Conservation (phyloP, 2,329 filamentous ascomycete genomes). For the Neonectria magnoliae region DNA sequence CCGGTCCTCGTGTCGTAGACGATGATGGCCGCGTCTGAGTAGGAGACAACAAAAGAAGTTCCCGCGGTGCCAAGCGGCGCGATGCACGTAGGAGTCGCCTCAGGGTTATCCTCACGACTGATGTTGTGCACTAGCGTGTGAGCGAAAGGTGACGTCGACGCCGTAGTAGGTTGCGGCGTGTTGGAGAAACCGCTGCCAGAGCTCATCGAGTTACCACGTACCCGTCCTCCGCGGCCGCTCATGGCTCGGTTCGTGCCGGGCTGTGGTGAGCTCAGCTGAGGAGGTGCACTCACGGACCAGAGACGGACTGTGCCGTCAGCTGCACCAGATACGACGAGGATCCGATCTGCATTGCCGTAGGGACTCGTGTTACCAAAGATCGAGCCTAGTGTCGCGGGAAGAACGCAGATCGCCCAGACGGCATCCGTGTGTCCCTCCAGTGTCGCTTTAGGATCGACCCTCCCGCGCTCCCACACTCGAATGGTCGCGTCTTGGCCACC, state of each 20-base stretch:
- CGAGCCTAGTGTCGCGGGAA: conserved; percentile 82
- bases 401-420: conserved; percentile 93
- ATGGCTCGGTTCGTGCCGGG: conserved; percentile 70
- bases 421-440: conserved; percentile 95
- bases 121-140: conserved; percentile 91
- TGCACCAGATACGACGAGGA: conserved; percentile 89
- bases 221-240: conserved; percentile 72
- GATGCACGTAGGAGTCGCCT: conserved; percentile 88
- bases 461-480: conserved; percentile 92
- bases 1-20: conserved; percentile 93
- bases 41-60: conserved; percentile 92
- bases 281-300: conserved; percentile 93
- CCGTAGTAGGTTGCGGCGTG: conserved; percentile 87
- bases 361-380: conserved; percentile 81
- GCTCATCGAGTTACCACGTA: conserved; percentile 91
- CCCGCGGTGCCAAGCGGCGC: conserved; percentile 85
- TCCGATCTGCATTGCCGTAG: conserved; percentile 84
- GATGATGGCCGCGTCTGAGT: conserved; percentile 87
- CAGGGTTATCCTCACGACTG: conserved; percentile 69
- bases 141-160: conserved; percentile 86
- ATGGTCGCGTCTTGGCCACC: conserved; percentile 94
- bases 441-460: conserved; percentile 94
- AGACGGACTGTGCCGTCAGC: conserved; percentile 92
- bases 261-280: conserved; percentile 84
- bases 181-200: conserved; percentile 92